Evolutionary conservation across 2,329 filamentous ascomycete genomes (phyloP).

Genomic region (Xylariaceae sp.): DNA sequence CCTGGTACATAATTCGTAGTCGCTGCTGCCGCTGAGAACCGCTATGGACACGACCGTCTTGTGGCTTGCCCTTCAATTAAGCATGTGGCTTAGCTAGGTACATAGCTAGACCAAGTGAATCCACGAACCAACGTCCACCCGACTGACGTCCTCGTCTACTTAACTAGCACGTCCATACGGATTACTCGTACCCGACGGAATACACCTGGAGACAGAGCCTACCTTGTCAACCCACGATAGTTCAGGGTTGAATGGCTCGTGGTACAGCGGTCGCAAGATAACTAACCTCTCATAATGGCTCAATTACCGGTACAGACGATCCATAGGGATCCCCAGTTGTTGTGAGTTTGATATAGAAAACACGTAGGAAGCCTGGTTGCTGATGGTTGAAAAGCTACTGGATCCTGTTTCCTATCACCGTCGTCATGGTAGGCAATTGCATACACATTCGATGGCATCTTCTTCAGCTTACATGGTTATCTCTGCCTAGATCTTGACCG

Average conservation of each 20-base stretch:
- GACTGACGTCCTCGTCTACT: too few relatives aligned
- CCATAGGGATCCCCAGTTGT: conserved; percentile 94
- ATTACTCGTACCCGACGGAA: conserved; percentile 2
- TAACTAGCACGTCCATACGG: conserved; percentile 4
- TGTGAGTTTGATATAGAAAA: conserved; percentile 55
- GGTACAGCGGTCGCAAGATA: conserved; percentile 3
- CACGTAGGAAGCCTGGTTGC: conserved; percentile 2
- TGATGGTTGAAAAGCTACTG: conserved; percentile 66
- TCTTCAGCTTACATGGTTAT: not conserved
- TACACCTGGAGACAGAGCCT: not conserved
- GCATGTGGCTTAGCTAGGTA: conserved; percentile 13
- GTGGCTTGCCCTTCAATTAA: too few relatives aligned
- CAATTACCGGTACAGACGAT: conserved; percentile 88
- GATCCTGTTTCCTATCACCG: conserved; percentile 95
- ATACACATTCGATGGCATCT: not conserved
- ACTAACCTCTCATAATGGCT: conserved; percentile 55
- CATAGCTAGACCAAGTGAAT: conserved; percentile 1
- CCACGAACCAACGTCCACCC: too few relatives aligned
- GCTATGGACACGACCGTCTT: too few relatives aligned
- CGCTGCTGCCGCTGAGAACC: too few relatives aligned
- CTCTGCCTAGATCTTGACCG: conserved; percentile 69
- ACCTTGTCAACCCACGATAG: not conserved
- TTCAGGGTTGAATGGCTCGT: conserved; percentile 1
- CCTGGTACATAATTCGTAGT: too few relatives aligned
- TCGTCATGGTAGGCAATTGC: conserved; percentile 69